Evolutionary conservation across 805 yeast genomes (phyloP), one percentile per base, ranked within the genome.

Genomic region (Pichia deserticola): DNA sequence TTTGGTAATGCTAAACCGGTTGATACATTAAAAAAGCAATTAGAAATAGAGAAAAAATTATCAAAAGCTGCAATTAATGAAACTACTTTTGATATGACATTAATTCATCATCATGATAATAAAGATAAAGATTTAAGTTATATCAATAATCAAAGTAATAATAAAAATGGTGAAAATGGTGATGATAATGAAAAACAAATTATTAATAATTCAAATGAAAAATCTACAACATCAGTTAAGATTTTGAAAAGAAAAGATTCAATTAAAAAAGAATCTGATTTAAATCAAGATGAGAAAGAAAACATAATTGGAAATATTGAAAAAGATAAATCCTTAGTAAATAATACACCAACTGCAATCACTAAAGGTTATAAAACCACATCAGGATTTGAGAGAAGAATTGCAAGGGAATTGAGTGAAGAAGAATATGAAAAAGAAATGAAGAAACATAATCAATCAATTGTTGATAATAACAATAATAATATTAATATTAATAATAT

Each of bases 1-100:
- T 88, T 89, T 69, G 96, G 96, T 0, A 70, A 77, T 5, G 96
- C 96, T 1, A 86, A 80, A 66, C 96, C 96, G 1, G 90, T 88
- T 6, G 96, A 88, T 63, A 79, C 85, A 3, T 70, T 81, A 27
- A 72, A 86, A 29, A 81, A 78, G 55, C 80, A 78, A 56, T 67
- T 73, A 42, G 92, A 85, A 58, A 67, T 84, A 27, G 90, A 84
- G 52, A 72, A 74, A 49, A 66, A 67, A 49, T 62, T 78, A 50
- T 60, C 66, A 12, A 61, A 64, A 34, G 55, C 75, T 42, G 72
- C 72, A 36, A 69, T 78, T 33, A 78, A 76, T 51, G 70, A 72
- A 45, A 77, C 81, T 1, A 67, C 70, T 13, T 66, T 60, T 53
- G 61, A 59, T 42, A 62, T 68, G 34, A 50, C 45, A 20, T 44